Evolutionary conservation across 2,329 filamentous ascomycete genomes (phyloP).

Genomic region (Colletotrichum chrysophilum): DNA sequence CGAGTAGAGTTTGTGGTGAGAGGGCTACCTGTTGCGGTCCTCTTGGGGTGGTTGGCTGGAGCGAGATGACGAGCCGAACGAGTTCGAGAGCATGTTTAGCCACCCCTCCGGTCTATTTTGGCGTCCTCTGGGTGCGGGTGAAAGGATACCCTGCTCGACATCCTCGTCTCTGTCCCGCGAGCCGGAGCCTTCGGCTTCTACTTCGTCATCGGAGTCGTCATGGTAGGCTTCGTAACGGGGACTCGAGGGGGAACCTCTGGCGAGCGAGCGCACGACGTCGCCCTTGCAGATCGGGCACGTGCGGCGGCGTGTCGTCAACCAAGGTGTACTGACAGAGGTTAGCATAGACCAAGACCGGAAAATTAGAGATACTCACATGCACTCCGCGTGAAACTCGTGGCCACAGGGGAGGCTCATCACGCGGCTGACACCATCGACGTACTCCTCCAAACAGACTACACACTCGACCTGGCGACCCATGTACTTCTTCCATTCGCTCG

Average conservation of each 20-base stretch:
- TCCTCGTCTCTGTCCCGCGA: slow-evolving; percentile 39
- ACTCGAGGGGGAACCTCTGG: slow-evolving; percentile 55
- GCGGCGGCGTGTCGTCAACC: slow-evolving; percentile 91
- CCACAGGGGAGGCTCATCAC: slow-evolving; percentile 98
- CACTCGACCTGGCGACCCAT: slow-evolving; percentile 81
- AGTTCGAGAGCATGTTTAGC: slow-evolving; percentile 42
- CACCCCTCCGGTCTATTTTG: slow-evolving; percentile 37
- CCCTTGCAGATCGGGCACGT: slow-evolving; percentile 99
- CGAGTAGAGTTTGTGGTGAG: neutral
- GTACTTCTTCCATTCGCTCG: slow-evolving; percentile 68
- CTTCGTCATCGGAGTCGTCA: slow-evolving; percentile 58
- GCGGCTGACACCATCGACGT: slow-evolving; percentile 88
- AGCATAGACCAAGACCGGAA: slow-evolving; percentile 9
- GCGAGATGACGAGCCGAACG: slow-evolving; percentile 16
- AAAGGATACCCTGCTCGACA: slow-evolving; percentile 47
- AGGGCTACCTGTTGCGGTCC: slow-evolving; percentile 9
- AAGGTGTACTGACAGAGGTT: slow-evolving; percentile 74
- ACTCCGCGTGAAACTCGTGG: slow-evolving; percentile 96
- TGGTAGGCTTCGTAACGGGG: slow-evolving; percentile 60
- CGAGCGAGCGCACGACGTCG: slow-evolving; percentile 81
- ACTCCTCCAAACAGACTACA: slow-evolving; percentile 96
- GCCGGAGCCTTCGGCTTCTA: slow-evolving; percentile 35
- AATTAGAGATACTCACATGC: slow-evolving; percentile 77
- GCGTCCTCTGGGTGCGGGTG: slow-evolving; percentile 24
- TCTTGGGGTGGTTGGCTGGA: slow-evolving; percentile 10